These are phyloP conservation scores for Pecoramyces ruminantium DNA, from an alignment of 192 early-diverging fungal genomes.

Conservation along the genomic window DNA sequence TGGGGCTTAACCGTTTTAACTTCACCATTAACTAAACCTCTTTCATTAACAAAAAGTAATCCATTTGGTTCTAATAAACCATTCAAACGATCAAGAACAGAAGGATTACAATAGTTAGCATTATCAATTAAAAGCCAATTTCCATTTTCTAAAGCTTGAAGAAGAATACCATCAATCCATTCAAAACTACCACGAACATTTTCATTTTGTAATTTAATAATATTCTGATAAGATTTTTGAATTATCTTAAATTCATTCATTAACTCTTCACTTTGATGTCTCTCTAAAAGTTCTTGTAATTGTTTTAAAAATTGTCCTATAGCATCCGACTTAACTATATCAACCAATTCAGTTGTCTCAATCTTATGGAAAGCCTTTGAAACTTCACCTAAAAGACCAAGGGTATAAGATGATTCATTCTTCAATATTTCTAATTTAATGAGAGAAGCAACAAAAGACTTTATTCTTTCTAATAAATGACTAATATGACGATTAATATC, in stretches of 20 bases:
- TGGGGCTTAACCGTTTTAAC: conserved; percentile 66
- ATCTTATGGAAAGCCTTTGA: not conserved
- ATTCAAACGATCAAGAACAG: conserved; percentile 90
- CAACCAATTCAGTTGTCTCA: not conserved
- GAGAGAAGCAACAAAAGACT: not conserved
- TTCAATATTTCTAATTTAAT: not conserved
- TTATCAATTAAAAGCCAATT: conserved; percentile 92
- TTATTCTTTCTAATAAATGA: not conserved
- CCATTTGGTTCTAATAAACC: conserved; percentile 80
- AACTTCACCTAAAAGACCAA: not conserved
- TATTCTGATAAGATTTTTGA: not conserved
- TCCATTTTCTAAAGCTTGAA: conserved; percentile 74
- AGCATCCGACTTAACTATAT: not conserved
- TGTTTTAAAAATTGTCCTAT: not conserved
- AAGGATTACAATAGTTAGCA: conserved; percentile 85
- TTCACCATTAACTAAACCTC: conserved; percentile 65
- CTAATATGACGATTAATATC: conserved; percentile 50
- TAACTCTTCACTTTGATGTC: not conserved
- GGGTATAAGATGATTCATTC: not conserved
- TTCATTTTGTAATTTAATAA: not conserved
- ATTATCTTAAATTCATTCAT: not conserved
- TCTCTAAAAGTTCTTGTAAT: not conserved
- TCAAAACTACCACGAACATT: conserved; percentile 47
- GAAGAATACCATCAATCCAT: conserved; percentile 90
- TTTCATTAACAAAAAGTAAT: conserved; percentile 72